Percentiles rank a stretch among this genome's conserved stretches.
Evolutionary conservation across 2,329 filamentous ascomycete species (phyloP).

Genomic region (Fusarium sp.): DNA sequence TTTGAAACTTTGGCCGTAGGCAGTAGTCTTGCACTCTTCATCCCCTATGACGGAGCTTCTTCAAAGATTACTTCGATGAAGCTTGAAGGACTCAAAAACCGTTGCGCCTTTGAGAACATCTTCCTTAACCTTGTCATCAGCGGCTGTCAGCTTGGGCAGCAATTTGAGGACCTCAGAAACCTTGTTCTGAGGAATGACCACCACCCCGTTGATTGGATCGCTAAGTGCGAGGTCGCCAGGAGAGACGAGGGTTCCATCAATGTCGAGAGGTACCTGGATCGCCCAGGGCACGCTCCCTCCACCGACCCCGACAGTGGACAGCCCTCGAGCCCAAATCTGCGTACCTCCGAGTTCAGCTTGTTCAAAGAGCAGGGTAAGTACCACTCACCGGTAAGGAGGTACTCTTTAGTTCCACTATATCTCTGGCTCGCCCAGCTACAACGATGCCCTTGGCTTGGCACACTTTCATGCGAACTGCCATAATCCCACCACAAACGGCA

Average conservation of each 20-base stretch:
- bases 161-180: slow-evolving; percentile 70
- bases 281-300: slow-evolving; percentile 68
- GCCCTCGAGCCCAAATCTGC: slow-evolving; percentile 67
- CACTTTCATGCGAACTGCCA: slow-evolving; percentile 75
- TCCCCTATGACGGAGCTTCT: not conserved
- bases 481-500: slow-evolving; percentile 81
- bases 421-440: slow-evolving; percentile 76
- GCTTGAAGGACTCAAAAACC: slow-evolving; percentile 75
- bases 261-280: slow-evolving; percentile 57
- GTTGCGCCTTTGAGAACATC: slow-evolving; percentile 72
- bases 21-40: not conserved
- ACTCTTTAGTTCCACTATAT: slow-evolving; percentile 69
- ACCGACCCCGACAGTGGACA: slow-evolving; percentile 69
- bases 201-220: slow-evolving; percentile 76
- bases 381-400: slow-evolving; percentile 67
- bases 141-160: slow-evolving; percentile 61
- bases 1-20: not conserved
- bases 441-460: slow-evolving; percentile 71
- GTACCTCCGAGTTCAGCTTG: slow-evolving; percentile 35
- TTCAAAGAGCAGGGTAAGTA: slow-evolving; percentile 10
- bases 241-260: slow-evolving; percentile 56
- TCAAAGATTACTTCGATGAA: slow-evolving; percentile 59
- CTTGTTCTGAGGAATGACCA: slow-evolving; percentile 72
- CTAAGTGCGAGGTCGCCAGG: slow-evolving; percentile 77
- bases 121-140: slow-evolving; percentile 71